Base-by-base conservation (phyloP, 2,329 filamentous ascomycete genomes). In the Dothidotthia symphoricarpi region DNA sequence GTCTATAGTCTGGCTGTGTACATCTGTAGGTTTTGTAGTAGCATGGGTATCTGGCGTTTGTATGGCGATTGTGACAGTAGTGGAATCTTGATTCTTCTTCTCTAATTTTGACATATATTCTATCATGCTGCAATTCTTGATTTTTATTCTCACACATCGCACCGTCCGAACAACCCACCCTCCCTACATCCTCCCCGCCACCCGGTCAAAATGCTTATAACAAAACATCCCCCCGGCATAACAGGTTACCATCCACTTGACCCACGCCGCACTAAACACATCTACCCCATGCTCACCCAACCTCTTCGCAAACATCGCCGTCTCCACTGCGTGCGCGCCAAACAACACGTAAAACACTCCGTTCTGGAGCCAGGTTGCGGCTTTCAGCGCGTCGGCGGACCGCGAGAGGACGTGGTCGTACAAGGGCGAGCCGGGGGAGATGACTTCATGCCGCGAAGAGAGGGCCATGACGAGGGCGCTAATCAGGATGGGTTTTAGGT, bases 401-500 rank as follows among this genome's bases (percentile, higher is more conserved):
- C 42, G 34, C 2, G 42, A 44, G 3, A 48, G 28, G 0, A 41
- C 22, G n/a, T 52, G 39, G 24, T 49, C 44, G 28, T 53, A 49
- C 3, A 53, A 30, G 8, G 52, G 45, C 5, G 53, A 55, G 6
- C 53, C 47, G 1, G 57, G 49, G 1, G 46, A 36, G 3, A 56
- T 51, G 16, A 53, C 37, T 36, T 49, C 42, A 26, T 32, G 43
- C 0, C 38, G 43, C 4, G 55, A 43, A 13, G 40, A 42, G 16
- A 61, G 48, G 9, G 48, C 50, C 52, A 61, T 61, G 25, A 61
- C 31, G n/a, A 49, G 24, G 28, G 45, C 52, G 34, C 47, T 51
- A 34, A 55, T 42, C 16, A 57, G 29, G 33, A 56, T 57, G 28
- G 49, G 48, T 8, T 39, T 50, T 13, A 52, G 49, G 14, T 52